phyloP scores from a whole-genome alignment of 2,329 filamentous ascomycete genomes.

The Trichophyton benhamiae region DNA sequence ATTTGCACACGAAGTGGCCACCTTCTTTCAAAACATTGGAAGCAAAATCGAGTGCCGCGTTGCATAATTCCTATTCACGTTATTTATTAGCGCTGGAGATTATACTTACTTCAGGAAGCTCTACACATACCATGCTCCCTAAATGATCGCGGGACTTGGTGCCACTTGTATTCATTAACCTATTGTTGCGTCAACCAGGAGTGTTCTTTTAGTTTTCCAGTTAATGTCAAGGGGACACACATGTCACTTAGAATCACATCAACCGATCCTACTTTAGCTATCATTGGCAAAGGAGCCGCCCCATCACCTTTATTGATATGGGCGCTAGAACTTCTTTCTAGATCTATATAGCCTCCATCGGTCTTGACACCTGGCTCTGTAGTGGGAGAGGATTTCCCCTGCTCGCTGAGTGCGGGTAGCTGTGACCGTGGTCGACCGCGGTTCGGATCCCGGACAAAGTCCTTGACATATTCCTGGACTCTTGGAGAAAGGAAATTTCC shows the following conservation, averaged over 20 bases:
- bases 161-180: slow-evolving; percentile 99
- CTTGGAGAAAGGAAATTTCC: slow-evolving; percentile 72
- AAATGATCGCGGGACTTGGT: slow-evolving; percentile 76
- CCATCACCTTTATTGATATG: slow-evolving; percentile 17
- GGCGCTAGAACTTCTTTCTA: slow-evolving; percentile 18
- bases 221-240: slow-evolving; percentile 63
- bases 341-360: slow-evolving; percentile 17
- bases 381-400: slow-evolving; percentile 10
- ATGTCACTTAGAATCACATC: slow-evolving; percentile 97
- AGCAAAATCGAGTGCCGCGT: slow-evolving; percentile 71
- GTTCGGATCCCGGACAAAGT: slow-evolving; percentile 56
- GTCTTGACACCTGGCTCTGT: not conserved
- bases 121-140: slow-evolving; percentile 67
- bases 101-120: not conserved
- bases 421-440: slow-evolving; percentile 40
- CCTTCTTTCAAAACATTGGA: slow-evolving; percentile 70
- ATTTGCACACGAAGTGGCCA: slow-evolving; percentile 94
- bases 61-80: slow-evolving; percentile 64
- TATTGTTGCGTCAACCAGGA: slow-evolving; percentile 36
- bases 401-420: slow-evolving; percentile 8
- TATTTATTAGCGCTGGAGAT: slow-evolving; percentile 2
- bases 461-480: slow-evolving; percentile 64
- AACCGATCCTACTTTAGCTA: slow-evolving; percentile 37
- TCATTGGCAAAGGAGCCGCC: slow-evolving; percentile 21
- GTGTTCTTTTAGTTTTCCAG: not conserved